A percentile compares a stretch with the other conserved stretches of the same genome.
Evolutionary conservation across 192 early-diverging fungal species (phyloP).

Genomic region (Umbelopsis vinacea): DNA sequence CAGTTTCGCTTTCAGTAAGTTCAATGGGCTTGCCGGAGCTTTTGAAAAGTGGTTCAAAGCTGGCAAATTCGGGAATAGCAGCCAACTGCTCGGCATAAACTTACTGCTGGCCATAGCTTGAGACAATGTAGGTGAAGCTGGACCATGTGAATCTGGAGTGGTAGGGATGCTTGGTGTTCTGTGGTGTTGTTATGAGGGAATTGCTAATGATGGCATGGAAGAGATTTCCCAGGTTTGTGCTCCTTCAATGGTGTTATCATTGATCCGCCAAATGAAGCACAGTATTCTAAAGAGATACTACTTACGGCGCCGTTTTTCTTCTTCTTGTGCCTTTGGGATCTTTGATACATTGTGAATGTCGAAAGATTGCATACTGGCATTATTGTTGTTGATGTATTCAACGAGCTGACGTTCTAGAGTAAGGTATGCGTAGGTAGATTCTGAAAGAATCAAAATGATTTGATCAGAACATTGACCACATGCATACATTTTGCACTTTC

Average conservation of each 20-base stretch:
- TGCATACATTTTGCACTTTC: neutral
- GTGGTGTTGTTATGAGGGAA: slow-evolving; percentile 35
- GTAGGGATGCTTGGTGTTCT: slow-evolving; percentile 29
- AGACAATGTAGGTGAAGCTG: slow-evolving; percentile 29
- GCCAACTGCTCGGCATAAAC: slow-evolving; percentile 79
- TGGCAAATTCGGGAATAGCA: slow-evolving; percentile 80
- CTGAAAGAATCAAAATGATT: slow-evolving; percentile 42
- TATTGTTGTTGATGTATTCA: slow-evolving; percentile 78
- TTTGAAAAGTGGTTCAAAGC: slow-evolving; percentile 87
- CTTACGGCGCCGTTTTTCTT: slow-evolving; percentile 72
- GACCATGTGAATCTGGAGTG: slow-evolving; percentile 14
- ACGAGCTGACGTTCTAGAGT: slow-evolving; percentile 87
- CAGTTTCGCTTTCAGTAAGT: slow-evolving; percentile 93
- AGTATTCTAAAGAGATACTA: slow-evolving; percentile 15
- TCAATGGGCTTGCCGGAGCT: slow-evolving; percentile 74
- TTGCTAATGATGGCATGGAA: slow-evolving; percentile 28
- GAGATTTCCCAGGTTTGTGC: slow-evolving; percentile 28
- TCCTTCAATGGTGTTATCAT: neutral
- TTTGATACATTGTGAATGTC: slow-evolving; percentile 80
- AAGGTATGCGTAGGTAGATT: slow-evolving; percentile 84
- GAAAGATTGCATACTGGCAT: slow-evolving; percentile 67
- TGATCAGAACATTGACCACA: neutral
- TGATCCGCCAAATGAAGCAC: neutral
- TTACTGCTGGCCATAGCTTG: slow-evolving; percentile 67
- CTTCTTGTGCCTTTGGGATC: slow-evolving; percentile 85